phyloP scores from a whole-genome alignment of 225 moss, liverwort and hornwort genomes.

The Marchantia paleacea region DNA sequence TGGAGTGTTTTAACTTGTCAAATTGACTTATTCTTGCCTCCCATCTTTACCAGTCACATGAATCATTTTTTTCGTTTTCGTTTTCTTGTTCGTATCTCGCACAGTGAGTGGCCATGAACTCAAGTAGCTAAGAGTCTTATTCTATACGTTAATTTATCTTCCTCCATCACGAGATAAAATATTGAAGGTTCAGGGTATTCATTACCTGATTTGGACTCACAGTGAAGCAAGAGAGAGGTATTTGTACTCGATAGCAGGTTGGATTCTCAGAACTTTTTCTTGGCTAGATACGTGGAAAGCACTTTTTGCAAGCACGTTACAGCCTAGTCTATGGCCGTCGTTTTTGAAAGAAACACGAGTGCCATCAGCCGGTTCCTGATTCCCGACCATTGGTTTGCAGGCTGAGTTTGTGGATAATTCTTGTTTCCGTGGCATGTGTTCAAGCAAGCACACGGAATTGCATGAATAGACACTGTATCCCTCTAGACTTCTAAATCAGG shows the following conservation, averaged over 20 bases:
- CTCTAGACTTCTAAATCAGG: background rate
- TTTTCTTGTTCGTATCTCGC: background rate
- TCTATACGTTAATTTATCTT: background rate
- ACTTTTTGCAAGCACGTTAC: background rate
- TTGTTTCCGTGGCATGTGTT: background rate
- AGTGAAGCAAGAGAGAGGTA: slow-evolving; percentile 1
- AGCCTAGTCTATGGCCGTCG: background rate
- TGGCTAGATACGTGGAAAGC: background rate
- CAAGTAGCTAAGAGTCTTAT: background rate
- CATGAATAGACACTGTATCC: background rate
- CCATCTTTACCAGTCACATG: slow-evolving; percentile 5
- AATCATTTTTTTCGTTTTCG: background rate
- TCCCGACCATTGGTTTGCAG: background rate
- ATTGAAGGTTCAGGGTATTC: background rate
- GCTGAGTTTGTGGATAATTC: background rate
- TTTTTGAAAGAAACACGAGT: background rate
- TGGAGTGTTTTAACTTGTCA: slow-evolving; percentile 23
- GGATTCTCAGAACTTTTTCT: background rate
- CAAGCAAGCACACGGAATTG: background rate
- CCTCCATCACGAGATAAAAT: background rate
- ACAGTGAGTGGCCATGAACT: background rate
- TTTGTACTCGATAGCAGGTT: background rate
- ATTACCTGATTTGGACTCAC: background rate
- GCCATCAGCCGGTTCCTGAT: background rate
- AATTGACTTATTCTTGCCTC: slow-evolving; percentile 17